These are phyloP conservation scores for Solanum chilense DNA, from an alignment of 257 asterid genomes.

Conservation along the genomic window DNA sequence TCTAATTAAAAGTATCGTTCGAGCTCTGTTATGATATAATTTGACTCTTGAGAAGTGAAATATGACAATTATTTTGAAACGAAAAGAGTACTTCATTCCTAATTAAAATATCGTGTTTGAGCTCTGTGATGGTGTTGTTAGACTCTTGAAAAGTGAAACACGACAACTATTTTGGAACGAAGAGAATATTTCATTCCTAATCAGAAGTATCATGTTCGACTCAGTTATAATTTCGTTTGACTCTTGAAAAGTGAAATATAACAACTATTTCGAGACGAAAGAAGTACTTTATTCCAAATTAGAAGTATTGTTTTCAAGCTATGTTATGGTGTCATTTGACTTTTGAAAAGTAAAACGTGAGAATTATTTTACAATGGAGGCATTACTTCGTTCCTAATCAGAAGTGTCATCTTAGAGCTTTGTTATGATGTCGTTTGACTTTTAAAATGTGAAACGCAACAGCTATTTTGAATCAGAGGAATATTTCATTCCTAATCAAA, in stretches of 20 bases:
- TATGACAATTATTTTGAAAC: no score
- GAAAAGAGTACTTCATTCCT: rapidly evolving
- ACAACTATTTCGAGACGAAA: no score
- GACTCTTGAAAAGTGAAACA: not conserved
- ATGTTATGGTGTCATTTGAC: no score
- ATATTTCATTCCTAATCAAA: not conserved
- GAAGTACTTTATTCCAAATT: not conserved
- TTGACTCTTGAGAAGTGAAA: not conserved
- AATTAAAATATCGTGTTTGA: no score
- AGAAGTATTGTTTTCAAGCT: not conserved
- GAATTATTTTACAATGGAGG: no score
- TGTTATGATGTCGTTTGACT: no score
- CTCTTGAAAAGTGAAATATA: no score
- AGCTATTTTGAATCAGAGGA: not conserved
- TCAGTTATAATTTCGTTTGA: rapidly evolving
- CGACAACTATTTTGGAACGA: no score
- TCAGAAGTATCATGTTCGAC: not conserved
- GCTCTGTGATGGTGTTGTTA: rapidly evolving
- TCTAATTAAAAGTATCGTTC: not conserved
- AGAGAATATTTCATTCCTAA: not conserved
- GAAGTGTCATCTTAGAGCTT: no score
- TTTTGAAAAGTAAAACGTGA: no score
- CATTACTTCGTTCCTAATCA: no score
- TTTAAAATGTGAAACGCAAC: not conserved
- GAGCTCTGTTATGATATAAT: not conserved